These are phyloP conservation scores for Cardamine chenopodiifolia DNA, from an alignment of 345 rosid species.

Conservation along the genomic window DNA sequence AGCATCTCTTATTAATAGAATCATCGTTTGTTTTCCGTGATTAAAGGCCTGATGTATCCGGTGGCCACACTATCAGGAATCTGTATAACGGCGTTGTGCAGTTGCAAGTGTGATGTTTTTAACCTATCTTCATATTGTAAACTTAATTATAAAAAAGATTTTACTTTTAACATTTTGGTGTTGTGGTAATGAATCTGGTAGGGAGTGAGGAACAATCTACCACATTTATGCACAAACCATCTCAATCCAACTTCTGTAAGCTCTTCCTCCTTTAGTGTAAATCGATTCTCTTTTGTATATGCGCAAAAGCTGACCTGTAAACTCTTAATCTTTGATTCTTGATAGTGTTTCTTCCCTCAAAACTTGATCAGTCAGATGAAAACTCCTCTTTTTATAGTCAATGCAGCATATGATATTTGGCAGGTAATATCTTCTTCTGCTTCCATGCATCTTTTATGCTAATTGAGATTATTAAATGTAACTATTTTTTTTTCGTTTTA, in stretches of 20 bases:
- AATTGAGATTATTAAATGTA: slow-evolving; percentile 15
- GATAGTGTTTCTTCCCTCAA: slow-evolving; percentile 97
- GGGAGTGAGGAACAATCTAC: slow-evolving; percentile 68
- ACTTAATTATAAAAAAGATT: not conserved
- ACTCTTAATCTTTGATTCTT: not conserved
- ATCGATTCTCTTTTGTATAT: not conserved
- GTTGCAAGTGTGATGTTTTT: slow-evolving; percentile 60
- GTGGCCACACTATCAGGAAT: slow-evolving; percentile 77
- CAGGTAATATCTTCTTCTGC: slow-evolving; percentile 56
- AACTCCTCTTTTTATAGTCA: slow-evolving; percentile 84
- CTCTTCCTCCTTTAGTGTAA: not conserved
- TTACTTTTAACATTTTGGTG: not conserved
- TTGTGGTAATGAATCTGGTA: slow-evolving; percentile 37
- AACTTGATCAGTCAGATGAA: slow-evolving; percentile 66
- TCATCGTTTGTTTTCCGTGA: slow-evolving; percentile 16
- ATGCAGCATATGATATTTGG: slow-evolving; percentile 97
- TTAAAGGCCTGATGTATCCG: slow-evolving; percentile 77
- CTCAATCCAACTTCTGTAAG: slow-evolving; percentile 85
- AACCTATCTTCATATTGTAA: not conserved
- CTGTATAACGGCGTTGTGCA: slow-evolving; percentile 71
- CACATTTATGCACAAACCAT: slow-evolving; percentile 67
- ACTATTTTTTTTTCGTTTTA: not conserved
- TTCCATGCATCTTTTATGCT: not conserved
- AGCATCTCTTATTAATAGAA: not conserved
- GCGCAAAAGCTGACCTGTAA: slow-evolving; percentile 1